Base-by-base conservation (phyloP, 345 rosid genomes). In the Rhodamnia rubescens region DNA sequence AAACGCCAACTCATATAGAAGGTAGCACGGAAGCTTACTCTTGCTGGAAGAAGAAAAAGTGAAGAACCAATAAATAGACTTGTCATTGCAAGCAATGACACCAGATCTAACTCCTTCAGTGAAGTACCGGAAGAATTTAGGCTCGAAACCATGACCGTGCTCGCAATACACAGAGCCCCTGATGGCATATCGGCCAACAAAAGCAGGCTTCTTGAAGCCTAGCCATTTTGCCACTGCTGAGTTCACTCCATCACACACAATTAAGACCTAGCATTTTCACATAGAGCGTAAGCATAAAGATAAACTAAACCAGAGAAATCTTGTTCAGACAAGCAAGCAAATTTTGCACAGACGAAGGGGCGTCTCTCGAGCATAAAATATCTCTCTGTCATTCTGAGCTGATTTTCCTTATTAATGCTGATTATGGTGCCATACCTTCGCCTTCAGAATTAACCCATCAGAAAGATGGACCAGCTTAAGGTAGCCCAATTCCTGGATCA, bases 181-280 rank as follows among this genome's bases (percentile, higher is more conserved):
- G 22, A 94, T 88, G 14, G 91, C 90, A 53, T 87, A 85, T 85
- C 94, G 82, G 32, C 92, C 83, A 3, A 87, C 54, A 74, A 75
- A 92, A 36, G 87, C 87, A 2, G 92, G 93, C 10, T 75, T 85
- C 87, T 92, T 91, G 87, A 95, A 92, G n/a, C 96, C 97, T 21
- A 93, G 88, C 94, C 93, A 94, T 85, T 91, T 94, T 15, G 93
- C 91, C 86, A 92, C 94, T 74, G 90, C 90, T 7, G 98, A 95
- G 84, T 93, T 90, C 83, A 94, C 93, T 51, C 97, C 97, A 82
- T 94, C 97, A 64, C 96, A 90, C 83, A 97, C 97, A 82, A 94
- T 87, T 90, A 93, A 90, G 83, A 91, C 93, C 95, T 93, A 75
- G 53, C 86, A 87, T 87, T 20, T 64, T 64, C 75, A 64, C 22